A percentile compares a stretch with the other conserved stretches of the same genome.
phyloP scores from a whole-genome alignment of 257 asterid species.

The Fraxinus pennsylvanica region DNA sequence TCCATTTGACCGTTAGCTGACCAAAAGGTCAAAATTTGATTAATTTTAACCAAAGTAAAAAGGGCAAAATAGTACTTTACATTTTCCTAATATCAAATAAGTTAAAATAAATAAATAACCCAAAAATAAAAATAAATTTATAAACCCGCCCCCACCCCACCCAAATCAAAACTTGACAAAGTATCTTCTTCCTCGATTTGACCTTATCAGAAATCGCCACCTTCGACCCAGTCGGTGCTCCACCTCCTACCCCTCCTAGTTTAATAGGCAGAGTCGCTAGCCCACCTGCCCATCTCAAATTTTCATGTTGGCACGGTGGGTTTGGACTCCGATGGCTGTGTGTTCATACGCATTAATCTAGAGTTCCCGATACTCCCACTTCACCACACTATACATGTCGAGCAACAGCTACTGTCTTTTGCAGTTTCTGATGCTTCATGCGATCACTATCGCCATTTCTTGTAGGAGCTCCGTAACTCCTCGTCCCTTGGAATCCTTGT shows the following conservation, averaged over 20 bases:
- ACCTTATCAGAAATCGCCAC: no score
- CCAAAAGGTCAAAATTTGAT: no score
- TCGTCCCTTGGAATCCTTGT: constrained; percentile 52
- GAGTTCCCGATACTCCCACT: constrained; percentile 82
- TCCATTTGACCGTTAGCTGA: no score
- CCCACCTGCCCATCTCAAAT: constrained; percentile 83
- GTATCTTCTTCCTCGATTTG: no score
- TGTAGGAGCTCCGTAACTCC: constrained; percentile 74
- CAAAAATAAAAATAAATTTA: no score
- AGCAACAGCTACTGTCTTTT: constrained; percentile 59
- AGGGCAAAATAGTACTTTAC: no score
- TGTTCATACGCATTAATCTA: constrained; percentile 74
- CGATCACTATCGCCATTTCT: constrained; percentile 95
- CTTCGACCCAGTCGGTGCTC: constrained; percentile 42
- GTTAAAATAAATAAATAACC: no score
- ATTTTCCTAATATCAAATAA: no score
- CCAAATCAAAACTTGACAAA: no score
- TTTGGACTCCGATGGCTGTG: constrained; percentile 80
- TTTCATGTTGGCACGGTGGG: constrained; percentile 82
- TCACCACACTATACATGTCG: constrained; percentile 86
- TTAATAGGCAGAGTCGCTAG: constrained; percentile 57
- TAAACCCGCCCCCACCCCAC: no score
- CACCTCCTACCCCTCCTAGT: constrained; percentile 82
- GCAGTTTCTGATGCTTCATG: constrained; percentile 95
- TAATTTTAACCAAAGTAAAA: no score